Evolutionary conservation across 2,329 filamentous ascomycete genomes (phyloP).

Genomic region (Ophiostoma novo-ulmi): DNA sequence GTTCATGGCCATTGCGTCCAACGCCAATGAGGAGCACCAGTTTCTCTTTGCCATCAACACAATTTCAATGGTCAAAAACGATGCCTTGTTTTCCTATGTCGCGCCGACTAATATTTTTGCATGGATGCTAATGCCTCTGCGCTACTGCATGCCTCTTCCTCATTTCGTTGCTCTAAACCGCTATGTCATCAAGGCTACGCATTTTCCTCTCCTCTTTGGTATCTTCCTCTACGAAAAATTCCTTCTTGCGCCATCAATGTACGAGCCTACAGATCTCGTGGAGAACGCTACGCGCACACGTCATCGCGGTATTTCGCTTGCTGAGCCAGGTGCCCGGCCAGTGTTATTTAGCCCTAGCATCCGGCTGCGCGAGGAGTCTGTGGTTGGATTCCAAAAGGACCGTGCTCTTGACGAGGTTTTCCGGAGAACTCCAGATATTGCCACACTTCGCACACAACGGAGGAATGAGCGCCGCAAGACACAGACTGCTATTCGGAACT

Average conservation of each 20-base stretch:
- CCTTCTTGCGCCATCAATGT: constrained; percentile 68
- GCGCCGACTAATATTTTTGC: constrained; percentile 87
- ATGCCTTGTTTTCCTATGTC: constrained; percentile 89
- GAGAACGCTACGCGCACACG: constrained; percentile 58
- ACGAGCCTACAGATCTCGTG: constrained; percentile 81
- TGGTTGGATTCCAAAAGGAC: constrained; percentile 85
- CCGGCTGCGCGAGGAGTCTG: constrained; percentile 75
- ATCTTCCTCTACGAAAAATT: constrained; percentile 85
- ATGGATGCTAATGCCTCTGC: constrained; percentile 78
- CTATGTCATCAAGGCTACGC: constrained; percentile 84
- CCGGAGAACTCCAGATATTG: constrained; percentile 62
- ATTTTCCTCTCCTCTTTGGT: constrained; percentile 78
- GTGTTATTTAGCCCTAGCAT: constrained; percentile 68
- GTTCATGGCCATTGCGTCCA: constrained; percentile 91
- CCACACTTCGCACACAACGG: constrained; percentile 54
- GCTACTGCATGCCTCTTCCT: constrained; percentile 73
- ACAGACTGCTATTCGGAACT: constrained; percentile 76
- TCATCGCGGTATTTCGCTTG: constrained; percentile 50
- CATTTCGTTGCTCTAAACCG: constrained; percentile 82
- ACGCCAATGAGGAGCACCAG: constrained; percentile 86
- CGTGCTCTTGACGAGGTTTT: constrained; percentile 89
- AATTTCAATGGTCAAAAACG: constrained; percentile 98
- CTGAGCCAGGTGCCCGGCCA: constrained; percentile 50
- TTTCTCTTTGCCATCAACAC: constrained; percentile 96
- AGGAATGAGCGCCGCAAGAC: constrained; percentile 65